Conservation (phyloP, 139 green algal genomes). For the Trebouxia sp. region DNA sequence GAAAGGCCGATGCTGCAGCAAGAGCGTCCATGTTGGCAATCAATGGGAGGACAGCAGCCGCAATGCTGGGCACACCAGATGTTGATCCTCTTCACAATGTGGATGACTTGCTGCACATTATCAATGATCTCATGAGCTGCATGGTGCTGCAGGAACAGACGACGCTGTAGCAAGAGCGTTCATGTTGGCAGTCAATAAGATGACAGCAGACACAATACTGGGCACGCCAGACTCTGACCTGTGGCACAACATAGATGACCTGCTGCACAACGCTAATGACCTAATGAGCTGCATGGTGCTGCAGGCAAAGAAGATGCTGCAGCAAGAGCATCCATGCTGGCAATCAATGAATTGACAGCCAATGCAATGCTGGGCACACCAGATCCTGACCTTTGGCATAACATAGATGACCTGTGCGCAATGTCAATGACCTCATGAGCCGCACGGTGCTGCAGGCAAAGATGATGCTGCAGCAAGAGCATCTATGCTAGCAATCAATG, state of each 20-base stretch:
- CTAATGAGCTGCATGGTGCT: background rate
- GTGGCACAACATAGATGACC: background rate
- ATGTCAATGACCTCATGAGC: background rate
- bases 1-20: too few species aligned
- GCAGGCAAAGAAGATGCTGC: too few species aligned
- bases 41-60: background rate
- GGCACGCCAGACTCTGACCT: background rate
- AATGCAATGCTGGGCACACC: background rate
- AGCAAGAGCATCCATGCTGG: background rate
- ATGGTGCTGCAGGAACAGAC: too few species aligned
- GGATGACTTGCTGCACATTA: too few species aligned
- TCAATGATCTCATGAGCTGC: too few species aligned
- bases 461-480: background rate
- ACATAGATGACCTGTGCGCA: background rate
- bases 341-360: background rate
- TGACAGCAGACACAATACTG: slow-evolving; percentile 24
- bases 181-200: too few species aligned
- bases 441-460: too few species aligned
- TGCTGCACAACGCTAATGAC: background rate
- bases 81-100: too few species aligned
- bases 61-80: background rate
- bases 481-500: slow-evolving; percentile 26
- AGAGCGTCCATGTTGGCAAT: background rate
- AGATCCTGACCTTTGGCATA: background rate
- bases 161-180: too few species aligned